Conservation (phyloP, 768 basidiomycete genomes). For the Suillus alpinus region DNA sequence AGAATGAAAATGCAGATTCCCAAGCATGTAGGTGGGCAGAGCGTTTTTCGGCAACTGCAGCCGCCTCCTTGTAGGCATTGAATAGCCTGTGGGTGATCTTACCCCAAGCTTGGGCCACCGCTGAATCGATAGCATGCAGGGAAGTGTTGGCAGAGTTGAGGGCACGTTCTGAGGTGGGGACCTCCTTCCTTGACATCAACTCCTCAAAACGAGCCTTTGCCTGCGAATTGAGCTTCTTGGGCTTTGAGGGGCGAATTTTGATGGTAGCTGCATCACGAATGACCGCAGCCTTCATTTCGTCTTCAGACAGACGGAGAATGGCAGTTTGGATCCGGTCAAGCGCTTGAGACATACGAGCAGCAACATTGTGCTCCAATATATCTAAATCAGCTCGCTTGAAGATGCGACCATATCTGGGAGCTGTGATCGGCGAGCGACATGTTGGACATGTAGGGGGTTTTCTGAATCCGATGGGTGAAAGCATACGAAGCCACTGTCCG, state of each 20-base stretch:
- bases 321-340: slow-evolving; percentile 31
- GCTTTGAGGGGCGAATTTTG: slow-evolving; percentile 14
- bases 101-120: slow-evolving; percentile 39
- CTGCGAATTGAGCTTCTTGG: slow-evolving; percentile 2
- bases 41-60: slow-evolving; percentile 42
- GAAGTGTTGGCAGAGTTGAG: slow-evolving; percentile 25
- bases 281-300: slow-evolving; percentile 16
- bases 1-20: slow-evolving; percentile 54
- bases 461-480: slow-evolving; percentile 37
- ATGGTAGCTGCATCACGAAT: slow-evolving; percentile 10
- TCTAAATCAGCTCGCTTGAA: slow-evolving; percentile 64
- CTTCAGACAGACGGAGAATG: slow-evolving; percentile 29
- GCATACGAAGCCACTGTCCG: slow-evolving; percentile 44
- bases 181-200: slow-evolving; percentile 14
- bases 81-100: slow-evolving; percentile 34
- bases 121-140: slow-evolving; percentile 29
- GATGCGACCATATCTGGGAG: slow-evolving; percentile 58
- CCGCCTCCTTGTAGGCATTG: slow-evolving; percentile 37
- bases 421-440: slow-evolving; percentile 55
- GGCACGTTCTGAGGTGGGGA: slow-evolving; percentile 24
- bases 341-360: slow-evolving; percentile 45
- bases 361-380: slow-evolving; percentile 62
- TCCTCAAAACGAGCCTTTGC: slow-evolving; percentile 11
- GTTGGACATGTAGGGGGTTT: slow-evolving; percentile 57
- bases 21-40: slow-evolving; percentile 59